Conservation (phyloP, 805 yeast species). For the Kluyveromyces nonfermentans region DNA sequence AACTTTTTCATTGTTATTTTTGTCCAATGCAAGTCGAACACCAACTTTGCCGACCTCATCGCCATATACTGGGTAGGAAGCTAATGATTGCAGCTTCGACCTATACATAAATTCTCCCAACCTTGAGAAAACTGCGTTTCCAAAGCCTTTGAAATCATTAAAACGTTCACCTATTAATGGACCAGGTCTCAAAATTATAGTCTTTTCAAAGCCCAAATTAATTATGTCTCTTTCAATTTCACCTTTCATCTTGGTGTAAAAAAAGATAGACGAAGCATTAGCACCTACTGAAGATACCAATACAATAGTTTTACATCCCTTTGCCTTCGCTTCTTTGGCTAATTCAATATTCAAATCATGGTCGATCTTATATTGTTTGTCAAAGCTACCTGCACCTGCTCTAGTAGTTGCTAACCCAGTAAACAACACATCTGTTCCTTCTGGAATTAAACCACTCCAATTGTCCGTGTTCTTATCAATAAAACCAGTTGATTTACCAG, state of each 20-base stretch:
- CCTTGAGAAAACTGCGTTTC: slow-evolving; percentile 25
- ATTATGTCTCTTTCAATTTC: slow-evolving; percentile 60
- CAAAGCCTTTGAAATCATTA: slow-evolving; percentile 29
- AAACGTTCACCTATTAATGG: slow-evolving; percentile 55
- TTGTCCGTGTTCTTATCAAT: slow-evolving; percentile 37
- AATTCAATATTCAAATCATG: slow-evolving; percentile 58
- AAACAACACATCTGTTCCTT: slow-evolving; percentile 38
- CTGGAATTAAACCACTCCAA: slow-evolving; percentile 40
- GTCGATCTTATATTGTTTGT: slow-evolving; percentile 61
- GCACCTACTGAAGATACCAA: slow-evolving; percentile 66
- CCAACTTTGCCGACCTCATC: slow-evolving; percentile 59
- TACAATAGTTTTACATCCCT: slow-evolving; percentile 60
- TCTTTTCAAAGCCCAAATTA: slow-evolving; percentile 55
- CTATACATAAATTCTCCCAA: slow-evolving; percentile 30
- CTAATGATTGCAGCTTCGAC: slow-evolving; percentile 25
- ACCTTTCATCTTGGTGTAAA: slow-evolving; percentile 65
- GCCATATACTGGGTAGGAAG: slow-evolving; percentile 45
- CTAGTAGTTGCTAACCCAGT: slow-evolving; percentile 72
- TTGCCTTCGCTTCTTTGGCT: slow-evolving; percentile 64
- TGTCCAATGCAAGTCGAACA: slow-evolving; percentile 32
- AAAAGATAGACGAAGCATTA: slow-evolving; percentile 41
- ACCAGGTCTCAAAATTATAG: slow-evolving; percentile 76
- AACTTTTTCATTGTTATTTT: slow-evolving; percentile 19
- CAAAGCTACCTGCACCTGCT: slow-evolving; percentile 63
- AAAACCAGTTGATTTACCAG: slow-evolving; percentile 25